phyloP scores from a whole-genome alignment of 306 rosid species.

The Glycine tomentella region DNA sequence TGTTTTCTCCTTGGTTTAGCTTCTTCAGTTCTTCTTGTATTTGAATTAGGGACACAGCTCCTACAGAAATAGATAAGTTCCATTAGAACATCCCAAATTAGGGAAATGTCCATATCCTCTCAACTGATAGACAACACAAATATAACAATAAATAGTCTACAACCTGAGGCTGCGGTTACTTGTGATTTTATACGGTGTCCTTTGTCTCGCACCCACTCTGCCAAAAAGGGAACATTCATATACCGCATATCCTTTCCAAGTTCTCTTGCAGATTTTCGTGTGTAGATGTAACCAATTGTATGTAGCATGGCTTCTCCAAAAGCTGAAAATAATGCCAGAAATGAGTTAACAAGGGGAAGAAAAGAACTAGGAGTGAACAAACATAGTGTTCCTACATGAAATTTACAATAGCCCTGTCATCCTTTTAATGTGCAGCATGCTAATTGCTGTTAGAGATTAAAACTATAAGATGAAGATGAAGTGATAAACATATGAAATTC shows the following conservation, averaged over 20 bases:
- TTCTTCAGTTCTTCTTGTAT: constrained; percentile 88
- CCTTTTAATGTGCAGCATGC: neutral
- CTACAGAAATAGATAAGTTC: constrained; percentile 52
- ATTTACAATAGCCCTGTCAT: neutral
- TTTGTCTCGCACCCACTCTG: constrained; percentile 97
- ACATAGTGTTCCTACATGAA: neutral
- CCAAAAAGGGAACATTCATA: constrained; percentile 93
- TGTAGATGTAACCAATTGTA: constrained; percentile 95
- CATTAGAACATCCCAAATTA: constrained; percentile 39
- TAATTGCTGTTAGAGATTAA: neutral
- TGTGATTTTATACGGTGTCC: constrained; percentile 96
- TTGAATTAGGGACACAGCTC: constrained; percentile 94
- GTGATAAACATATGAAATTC: neutral
- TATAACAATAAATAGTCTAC: constrained; percentile 32
- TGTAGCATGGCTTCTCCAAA: constrained; percentile 99
- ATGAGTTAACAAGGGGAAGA: constrained; percentile 30
- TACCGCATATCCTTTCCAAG: constrained; percentile 78
- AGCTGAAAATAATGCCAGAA: constrained; percentile 59
- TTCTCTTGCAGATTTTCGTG: constrained; percentile 82
- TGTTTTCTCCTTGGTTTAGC: constrained; percentile 70
- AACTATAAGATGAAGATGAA: constrained; percentile 15
- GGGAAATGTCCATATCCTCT: constrained; percentile 9
- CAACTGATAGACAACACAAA: constrained; percentile 33
- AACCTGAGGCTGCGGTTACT: constrained; percentile 97
- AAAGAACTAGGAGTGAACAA: constrained; percentile 1